Base-by-base conservation (phyloP, 1,284 basidiomycete genomes). In the Moniliophthora roreri region DNA sequence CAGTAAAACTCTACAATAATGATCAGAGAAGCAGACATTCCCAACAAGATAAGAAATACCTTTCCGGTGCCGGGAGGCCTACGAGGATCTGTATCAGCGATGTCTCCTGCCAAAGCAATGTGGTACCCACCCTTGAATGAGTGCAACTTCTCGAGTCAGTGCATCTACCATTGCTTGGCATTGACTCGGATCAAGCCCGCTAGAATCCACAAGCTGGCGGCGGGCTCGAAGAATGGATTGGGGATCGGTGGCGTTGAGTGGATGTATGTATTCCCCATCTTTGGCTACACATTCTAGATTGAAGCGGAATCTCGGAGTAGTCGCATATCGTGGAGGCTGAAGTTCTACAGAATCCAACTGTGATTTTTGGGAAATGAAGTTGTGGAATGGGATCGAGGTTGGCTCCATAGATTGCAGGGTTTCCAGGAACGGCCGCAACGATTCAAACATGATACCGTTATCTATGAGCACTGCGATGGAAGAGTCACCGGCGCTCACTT, bases 51-150 rank as follows among this genome's bases (percentile, higher is more conserved):
- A 18, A 18, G 20, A 20, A 59, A 54, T 52, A 85, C 84, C 75
- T 90, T 89, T 59, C 88, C 88, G 0, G 87, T 89, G 1, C 87
- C 88, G 5, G 88, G 88, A 24, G 88, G 88, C 32, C 85, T 87
- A 56, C 13, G 36, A 52, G 4, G 54, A 38, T 53, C 9, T 7
- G 18, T 28, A 32, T 28, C 50, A 20, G 57, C 38, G 0, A 20
- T 15, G 11, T 7, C 35, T 2, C 34, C 13, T 38, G 23, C 42
- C 9, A 37, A 46, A 37, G 34, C 16, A 47, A 34, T 0, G 16
- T n/a, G 36, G 37, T 34, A 35, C 77, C 62, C 59, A 87, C 85
- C 88, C 88, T 70, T 90, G 86, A 35, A 90, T 85, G 49, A 90
- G 66, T 1, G 77, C 71, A 0, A 90, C 59, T 61, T 89, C 85